These are phyloP conservation scores for Backusella circina DNA, from an alignment of 192 early-diverging fungal genomes.

Conservation along the genomic window DNA sequence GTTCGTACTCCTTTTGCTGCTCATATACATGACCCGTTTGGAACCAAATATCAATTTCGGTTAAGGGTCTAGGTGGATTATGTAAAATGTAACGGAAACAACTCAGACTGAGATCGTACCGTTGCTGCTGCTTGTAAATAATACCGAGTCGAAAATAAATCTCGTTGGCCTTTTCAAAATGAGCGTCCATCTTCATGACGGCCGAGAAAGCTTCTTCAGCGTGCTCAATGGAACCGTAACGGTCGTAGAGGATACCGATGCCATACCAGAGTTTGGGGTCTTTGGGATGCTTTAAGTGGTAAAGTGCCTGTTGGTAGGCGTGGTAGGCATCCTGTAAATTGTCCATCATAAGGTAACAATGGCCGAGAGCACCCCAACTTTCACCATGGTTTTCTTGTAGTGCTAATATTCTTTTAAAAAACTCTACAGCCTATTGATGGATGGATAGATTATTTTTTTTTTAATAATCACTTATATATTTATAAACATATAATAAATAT, in stretches of 20 bases:
- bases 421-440: conserved; percentile 73
- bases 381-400: conserved; percentile 86
- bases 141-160: conserved; percentile 97
- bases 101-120: conserved; percentile 70
- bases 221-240: conserved; percentile 94
- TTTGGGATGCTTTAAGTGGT: conserved; percentile 89
- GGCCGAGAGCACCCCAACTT: conserved; percentile 91
- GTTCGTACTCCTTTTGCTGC: conserved; percentile 79
- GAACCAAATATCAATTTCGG: conserved; percentile 95
- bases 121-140: conserved; percentile 92
- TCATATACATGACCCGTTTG: conserved; percentile 97
- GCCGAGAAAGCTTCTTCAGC: conserved; percentile 96
- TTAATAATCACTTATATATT: background rate
- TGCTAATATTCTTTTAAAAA: conserved; percentile 83
- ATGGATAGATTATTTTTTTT: background rate
- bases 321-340: conserved; percentile 91
- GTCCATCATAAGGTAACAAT: conserved; percentile 96
- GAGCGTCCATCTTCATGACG: conserved; percentile 93
- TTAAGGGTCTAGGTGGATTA: conserved; percentile 85
- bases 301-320: conserved; percentile 94
- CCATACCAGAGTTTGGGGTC: conserved; percentile 99
- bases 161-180: conserved; percentile 96
- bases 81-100: conserved; percentile 90
- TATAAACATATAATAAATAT: background rate
- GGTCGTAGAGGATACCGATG: conserved; percentile 96